Base-by-base conservation (phyloP, 1,284 basidiomycete genomes). In the Schizophyllum amplum region DNA sequence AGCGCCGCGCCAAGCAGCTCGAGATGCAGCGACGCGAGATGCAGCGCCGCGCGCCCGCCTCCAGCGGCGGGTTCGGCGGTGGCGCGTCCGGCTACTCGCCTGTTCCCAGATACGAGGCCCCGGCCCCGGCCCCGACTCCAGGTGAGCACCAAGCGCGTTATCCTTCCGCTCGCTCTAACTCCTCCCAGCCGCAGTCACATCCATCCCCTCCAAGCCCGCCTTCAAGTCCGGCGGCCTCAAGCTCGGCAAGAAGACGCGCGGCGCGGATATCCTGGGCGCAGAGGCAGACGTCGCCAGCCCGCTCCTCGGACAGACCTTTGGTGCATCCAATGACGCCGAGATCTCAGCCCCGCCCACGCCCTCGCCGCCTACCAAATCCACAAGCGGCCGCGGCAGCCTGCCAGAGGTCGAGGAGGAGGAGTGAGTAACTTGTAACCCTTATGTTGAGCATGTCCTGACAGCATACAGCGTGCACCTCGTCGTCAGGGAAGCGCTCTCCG, bases 181-280 rank as follows among this genome's bases (percentile, higher is more conserved):
- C 13, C 33, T 9, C 47, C 63, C 63, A 0, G 72, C 75, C 0
- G 80, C 85, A 0, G 77, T 83, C 0, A 78, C 82, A 3, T 75
- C 78, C 20, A 70, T 75, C 13, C 68, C 76, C 65, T 86, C 81
- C 50, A 65, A 81, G 0, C 87, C 92, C 7, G 84, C 90, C 1
- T 98, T 99, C 86, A 98, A 97, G 78, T 87, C 90, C 55, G 84
- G 87, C 27, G 95, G 96, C 26, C 98, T 99, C 96, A 98, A 98
- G 69, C 81, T 99, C n/a, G 95, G 95, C 65, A 97, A 96, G 76
- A 96, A 94, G 73, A 87, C 87, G 53, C 88, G 87, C 66, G 87
- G 91, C 63, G 85, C 89, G 21, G 94, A 96, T 63, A 73, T 98
- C 21, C 73, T 97, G 51, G 92, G 94, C 66, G 87, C 90, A 1